Evolutionary conservation across 345 rosid genomes (phyloP).

Genomic region (Eucalyptus polybractea): DNA sequence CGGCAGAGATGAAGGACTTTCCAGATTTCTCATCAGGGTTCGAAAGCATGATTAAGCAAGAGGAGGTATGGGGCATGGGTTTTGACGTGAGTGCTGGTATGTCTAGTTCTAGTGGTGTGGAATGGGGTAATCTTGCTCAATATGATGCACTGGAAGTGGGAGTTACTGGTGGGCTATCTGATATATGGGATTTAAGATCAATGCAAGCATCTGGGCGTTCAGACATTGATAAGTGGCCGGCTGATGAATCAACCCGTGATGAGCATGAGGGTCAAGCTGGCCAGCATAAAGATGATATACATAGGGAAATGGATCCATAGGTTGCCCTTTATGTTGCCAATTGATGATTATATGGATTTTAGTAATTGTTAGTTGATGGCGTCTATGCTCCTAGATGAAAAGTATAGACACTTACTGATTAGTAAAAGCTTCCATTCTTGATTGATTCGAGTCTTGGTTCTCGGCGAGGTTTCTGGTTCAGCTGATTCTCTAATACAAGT

Average conservation of each 20-base stretch:
- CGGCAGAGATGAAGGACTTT: slow-evolving; percentile 10
- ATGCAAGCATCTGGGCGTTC: slow-evolving; percentile 32
- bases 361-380: background rate
- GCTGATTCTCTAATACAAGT: background rate
- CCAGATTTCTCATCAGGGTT: slow-evolving; percentile 19
- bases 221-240: slow-evolving; percentile 31
- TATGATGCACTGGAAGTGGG: slow-evolving; percentile 41
- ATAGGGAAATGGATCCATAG: slow-evolving; percentile 9
- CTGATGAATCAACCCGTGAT: slow-evolving; percentile 12
- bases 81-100: slow-evolving; percentile 29
- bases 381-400: slow-evolving; percentile 3
- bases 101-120: slow-evolving; percentile 35
- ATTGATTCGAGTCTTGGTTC: background rate
- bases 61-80: slow-evolving; percentile 58
- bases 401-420: background rate
- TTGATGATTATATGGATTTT: background rate
- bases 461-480: background rate
- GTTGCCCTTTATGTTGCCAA: background rate
- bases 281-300: slow-evolving; percentile 8
- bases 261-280: slow-evolving; percentile 4
- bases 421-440: background rate
- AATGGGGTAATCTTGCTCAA: slow-evolving; percentile 33
- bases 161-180: slow-evolving; percentile 33
- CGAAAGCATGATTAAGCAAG: slow-evolving; percentile 27
- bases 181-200: slow-evolving; percentile 52